Evolutionary conservation across 345 rosid species (phyloP).

Genomic region (Alliaria petiolata): DNA sequence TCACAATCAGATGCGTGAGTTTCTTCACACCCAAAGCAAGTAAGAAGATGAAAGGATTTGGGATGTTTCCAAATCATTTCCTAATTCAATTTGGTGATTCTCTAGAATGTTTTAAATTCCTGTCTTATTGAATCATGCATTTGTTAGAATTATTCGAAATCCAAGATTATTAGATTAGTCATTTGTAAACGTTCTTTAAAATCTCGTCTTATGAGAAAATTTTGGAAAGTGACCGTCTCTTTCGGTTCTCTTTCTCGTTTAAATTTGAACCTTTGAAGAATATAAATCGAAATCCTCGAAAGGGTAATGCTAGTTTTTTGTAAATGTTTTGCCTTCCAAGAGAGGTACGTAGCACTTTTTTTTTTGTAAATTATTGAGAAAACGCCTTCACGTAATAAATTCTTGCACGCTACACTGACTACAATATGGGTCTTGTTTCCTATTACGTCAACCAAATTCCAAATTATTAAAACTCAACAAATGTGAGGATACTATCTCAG

Average conservation of each 20-base stretch:
- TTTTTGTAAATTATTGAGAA: too few species aligned
- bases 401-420: slow-evolving; percentile 4
- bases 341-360: too few species aligned
- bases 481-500: not conserved
- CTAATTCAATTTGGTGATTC: not conserved
- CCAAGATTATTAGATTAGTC: not conserved
- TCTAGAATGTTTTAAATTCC: not conserved
- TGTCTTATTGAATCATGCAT: not conserved
- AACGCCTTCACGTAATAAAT: not conserved
- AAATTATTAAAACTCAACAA: not conserved
- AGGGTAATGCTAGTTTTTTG: too few species aligned
- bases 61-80: too few species aligned
- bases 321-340: too few species aligned
- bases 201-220: not conserved
- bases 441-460: not conserved
- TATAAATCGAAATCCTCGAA: too few species aligned
- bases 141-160: not conserved
- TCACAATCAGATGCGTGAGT: slow-evolving; percentile 80
- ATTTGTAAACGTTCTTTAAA: not conserved
- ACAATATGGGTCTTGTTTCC: slow-evolving; percentile 11
- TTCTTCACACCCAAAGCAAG: slow-evolving; percentile 62
- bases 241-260: too few species aligned
- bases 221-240: too few species aligned
- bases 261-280: too few species aligned
- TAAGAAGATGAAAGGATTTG: slow-evolving; percentile 4